These are phyloP conservation scores for Metschnikowia cubensis DNA, from an alignment of 805 yeast species.

Conservation along the genomic window DNA sequence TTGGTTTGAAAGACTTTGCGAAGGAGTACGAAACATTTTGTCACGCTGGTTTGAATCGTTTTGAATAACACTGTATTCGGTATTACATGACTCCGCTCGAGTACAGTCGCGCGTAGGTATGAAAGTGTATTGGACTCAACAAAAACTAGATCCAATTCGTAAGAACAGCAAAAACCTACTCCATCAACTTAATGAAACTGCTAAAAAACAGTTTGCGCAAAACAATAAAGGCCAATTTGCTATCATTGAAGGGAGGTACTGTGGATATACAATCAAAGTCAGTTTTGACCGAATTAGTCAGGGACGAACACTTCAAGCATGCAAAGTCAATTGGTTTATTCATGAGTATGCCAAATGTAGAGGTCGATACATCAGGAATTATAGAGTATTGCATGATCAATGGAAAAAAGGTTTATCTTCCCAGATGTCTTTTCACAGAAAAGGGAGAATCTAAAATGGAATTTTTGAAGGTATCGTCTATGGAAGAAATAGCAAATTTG, in stretches of 20 bases:
- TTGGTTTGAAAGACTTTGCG: too few species aligned
- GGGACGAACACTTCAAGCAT: slow-evolving; percentile 32
- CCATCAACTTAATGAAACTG: slow-evolving; percentile 9
- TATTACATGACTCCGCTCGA: too few species aligned
- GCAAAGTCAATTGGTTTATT: slow-evolving; percentile 60
- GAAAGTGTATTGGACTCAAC: background rate
- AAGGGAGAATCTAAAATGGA: slow-evolving; percentile 41
- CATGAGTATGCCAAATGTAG: slow-evolving; percentile 73
- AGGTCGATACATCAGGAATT: slow-evolving; percentile 57
- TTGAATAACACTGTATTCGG: too few species aligned
- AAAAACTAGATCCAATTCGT: background rate
- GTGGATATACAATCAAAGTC: slow-evolving; percentile 24
- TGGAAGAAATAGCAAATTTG: slow-evolving; percentile 42
- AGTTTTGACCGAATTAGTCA: slow-evolving; percentile 19
- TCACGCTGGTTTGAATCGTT: too few species aligned
- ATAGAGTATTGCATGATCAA: slow-evolving; percentile 49
- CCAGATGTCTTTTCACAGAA: slow-evolving; percentile 42
- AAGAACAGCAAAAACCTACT: background rate
- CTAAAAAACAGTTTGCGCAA: slow-evolving; percentile 27
- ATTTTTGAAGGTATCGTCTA: slow-evolving; percentile 49
- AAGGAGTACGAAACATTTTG: too few species aligned
- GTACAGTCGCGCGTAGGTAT: background rate
- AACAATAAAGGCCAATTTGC: slow-evolving; percentile 22
- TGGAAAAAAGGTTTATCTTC: slow-evolving; percentile 54
- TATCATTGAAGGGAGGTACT: slow-evolving; percentile 13